Evolutionary conservation across 2,329 filamentous ascomycete species (phyloP).

Genomic region (Mycosphaerella sp.): DNA sequence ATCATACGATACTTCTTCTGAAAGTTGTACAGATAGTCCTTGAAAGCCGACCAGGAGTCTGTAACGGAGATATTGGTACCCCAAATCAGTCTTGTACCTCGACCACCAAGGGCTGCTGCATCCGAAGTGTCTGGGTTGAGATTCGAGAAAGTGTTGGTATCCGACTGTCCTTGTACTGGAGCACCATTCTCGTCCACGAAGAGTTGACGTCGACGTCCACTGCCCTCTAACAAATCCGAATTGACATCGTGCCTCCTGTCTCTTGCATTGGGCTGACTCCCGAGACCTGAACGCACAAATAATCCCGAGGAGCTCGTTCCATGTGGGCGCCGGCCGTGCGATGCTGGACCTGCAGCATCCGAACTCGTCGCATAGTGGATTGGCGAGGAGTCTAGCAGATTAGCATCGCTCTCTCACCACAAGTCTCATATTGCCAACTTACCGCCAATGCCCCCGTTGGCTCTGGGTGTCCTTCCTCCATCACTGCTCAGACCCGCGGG

Average conservation of each 20-base stretch:
- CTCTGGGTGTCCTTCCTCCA: conserved; percentile 65
- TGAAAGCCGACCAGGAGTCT: conserved; percentile 80
- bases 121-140: conserved; percentile 82
- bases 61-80: conserved; percentile 93
- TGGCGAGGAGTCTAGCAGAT: conserved; percentile 73
- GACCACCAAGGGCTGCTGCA: conserved; percentile 77
- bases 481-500: conserved; percentile 42
- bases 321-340: conserved; percentile 53
- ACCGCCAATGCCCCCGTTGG: conserved; percentile 61
- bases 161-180: conserved; percentile 51
- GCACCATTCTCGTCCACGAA: conserved; percentile 61
- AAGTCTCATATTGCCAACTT: conserved; percentile 24
- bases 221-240: conserved; percentile 61
- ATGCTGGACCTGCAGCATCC: conserved; percentile 39
- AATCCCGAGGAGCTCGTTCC: conserved; percentile 63
- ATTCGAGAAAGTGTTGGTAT: conserved; percentile 59
- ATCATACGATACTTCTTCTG: conserved; percentile 92
- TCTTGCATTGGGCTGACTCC: conserved; percentile 51
- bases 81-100: conserved; percentile 82
- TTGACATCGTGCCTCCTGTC: conserved; percentile 80
- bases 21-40: conserved; percentile 88
- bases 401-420: conserved; percentile 18
- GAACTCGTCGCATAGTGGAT: conserved; percentile 88
- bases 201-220: conserved; percentile 50
- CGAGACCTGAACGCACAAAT: conserved; percentile 63